These are phyloP conservation scores for Suillus variegatus DNA, from an alignment of 768 basidiomycete genomes.

Conservation along the genomic window DNA sequence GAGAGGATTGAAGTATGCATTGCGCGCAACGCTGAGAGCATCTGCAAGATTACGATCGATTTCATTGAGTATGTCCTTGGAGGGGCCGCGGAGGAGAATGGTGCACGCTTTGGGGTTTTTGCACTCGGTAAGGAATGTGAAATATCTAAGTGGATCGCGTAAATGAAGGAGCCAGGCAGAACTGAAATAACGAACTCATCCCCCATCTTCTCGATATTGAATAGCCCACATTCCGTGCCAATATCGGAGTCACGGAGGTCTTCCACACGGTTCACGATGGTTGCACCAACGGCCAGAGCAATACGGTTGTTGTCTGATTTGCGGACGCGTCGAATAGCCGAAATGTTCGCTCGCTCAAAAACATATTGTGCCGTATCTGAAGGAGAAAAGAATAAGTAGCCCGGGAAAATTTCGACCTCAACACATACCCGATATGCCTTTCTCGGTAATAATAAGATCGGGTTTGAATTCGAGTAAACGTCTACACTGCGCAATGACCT, in stretches of 20 bases:
- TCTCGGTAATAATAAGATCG: constrained; percentile 94
- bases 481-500: constrained; percentile 84
- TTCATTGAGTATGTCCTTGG: constrained; percentile 97
- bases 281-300: constrained; percentile 92
- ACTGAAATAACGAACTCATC: constrained; percentile 64
- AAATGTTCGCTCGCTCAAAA: constrained; percentile 83
- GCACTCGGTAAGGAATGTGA: constrained; percentile 96
- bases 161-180: constrained; percentile 5
- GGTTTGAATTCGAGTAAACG: constrained; percentile 92
- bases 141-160: constrained; percentile 63
- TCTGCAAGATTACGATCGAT: constrained; percentile 97
- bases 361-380: constrained; percentile 92
- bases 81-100: constrained; percentile 94
- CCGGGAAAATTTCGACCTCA: neutral
- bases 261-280: constrained; percentile 95
- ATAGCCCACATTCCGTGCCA: constrained; percentile 93
- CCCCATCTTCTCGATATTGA: constrained; percentile 95
- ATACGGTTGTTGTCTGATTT: constrained; percentile 99
- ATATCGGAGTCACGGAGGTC: constrained; percentile 91
- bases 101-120: constrained; percentile 93
- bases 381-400: neutral
- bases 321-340: constrained; percentile 95
- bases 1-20: constrained; percentile 92
- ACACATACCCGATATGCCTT: constrained; percentile 88
- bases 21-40: constrained; percentile 96